phyloP scores from a whole-genome alignment of 768 basidiomycete species.

The Xanthoconium stramineum region DNA sequence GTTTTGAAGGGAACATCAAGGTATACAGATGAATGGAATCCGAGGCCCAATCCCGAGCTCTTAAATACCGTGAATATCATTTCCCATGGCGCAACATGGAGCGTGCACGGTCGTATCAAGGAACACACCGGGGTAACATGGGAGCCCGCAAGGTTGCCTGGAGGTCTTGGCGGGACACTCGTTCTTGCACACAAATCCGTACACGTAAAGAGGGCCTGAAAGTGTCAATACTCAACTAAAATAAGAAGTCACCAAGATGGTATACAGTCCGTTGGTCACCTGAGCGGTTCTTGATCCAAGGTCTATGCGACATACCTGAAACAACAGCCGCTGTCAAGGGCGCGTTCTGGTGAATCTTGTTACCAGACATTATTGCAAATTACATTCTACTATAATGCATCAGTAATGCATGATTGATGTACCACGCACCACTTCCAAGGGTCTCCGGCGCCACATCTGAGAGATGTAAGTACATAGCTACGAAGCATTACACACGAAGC shows the following conservation, averaged over 20 bases:
- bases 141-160: too few relatives aligned
- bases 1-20: conserved; percentile 15
- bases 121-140: too few relatives aligned
- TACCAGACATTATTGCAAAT: too few relatives aligned
- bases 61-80: background rate
- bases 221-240: background rate
- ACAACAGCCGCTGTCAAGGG: background rate
- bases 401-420: too few relatives aligned
- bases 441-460: too few relatives aligned
- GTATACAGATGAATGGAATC: background rate
- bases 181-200: background rate
- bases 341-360: too few relatives aligned
- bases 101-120: too few relatives aligned
- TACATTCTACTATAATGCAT: too few relatives aligned
- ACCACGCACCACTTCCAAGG: too few relatives aligned
- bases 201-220: background rate
- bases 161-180: too few relatives aligned
- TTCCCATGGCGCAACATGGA: background rate
- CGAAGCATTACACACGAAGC: too few relatives aligned
- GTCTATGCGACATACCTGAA: background rate
- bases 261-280: background rate
- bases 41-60: background rate
- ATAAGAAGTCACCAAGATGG: background rate
- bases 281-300: background rate
- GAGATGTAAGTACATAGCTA: too few relatives aligned